phyloP scores from a whole-genome alignment of 306 rosid species.

The Corylus heterophylla region DNA sequence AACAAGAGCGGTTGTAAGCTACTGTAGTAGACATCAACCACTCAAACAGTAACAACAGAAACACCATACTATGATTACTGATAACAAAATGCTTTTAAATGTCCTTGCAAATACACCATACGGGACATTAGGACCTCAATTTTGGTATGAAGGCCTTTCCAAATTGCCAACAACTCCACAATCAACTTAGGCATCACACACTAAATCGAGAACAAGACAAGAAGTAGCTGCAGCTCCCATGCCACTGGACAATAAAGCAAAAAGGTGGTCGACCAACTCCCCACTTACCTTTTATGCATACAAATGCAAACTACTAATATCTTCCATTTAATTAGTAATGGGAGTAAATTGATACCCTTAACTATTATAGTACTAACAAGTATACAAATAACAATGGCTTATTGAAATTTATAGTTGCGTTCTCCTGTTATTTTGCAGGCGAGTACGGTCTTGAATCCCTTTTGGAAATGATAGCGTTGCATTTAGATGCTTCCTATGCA shows the following conservation, averaged over 20 bases:
- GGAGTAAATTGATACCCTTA: not conserved
- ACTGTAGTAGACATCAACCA: not conserved
- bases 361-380: not conserved
- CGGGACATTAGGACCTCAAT: not conserved
- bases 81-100: not conserved
- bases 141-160: not conserved
- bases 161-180: conserved; percentile 1
- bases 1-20: not conserved
- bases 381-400: not conserved
- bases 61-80: not conserved
- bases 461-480: conserved; percentile 71
- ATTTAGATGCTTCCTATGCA: conserved; percentile 71
- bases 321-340: not conserved
- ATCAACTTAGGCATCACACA: not conserved
- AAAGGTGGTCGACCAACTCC: not conserved
- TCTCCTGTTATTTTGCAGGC: conserved; percentile 54
- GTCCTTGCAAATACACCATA: not conserved
- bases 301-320: not conserved
- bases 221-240: not conserved
- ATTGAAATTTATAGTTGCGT: conserved; percentile 8
- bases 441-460: conserved; percentile 55
- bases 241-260: not conserved
- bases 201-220: not conserved
- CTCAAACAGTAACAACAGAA: not conserved
- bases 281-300: not conserved